Evolutionary conservation across 352 stramenopile genomes (phyloP).

Genomic region (Globisporangium apiculatum): DNA sequence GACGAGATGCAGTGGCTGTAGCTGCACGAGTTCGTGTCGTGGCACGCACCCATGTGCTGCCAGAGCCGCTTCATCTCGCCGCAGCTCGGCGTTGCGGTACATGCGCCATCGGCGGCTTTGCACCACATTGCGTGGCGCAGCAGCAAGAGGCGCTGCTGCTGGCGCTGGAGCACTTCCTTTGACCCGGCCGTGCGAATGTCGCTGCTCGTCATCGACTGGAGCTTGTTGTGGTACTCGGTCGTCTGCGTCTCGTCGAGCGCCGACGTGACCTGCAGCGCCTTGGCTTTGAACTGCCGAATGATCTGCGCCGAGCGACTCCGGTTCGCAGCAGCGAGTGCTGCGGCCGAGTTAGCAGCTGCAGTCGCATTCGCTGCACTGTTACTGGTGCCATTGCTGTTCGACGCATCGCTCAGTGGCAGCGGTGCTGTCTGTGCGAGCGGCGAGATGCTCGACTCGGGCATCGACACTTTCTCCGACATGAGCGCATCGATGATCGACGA

Average conservation of each 20-base stretch:
- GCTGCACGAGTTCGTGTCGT: conserved; percentile 94
- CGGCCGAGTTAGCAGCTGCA: conserved; percentile 12
- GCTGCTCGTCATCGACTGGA: conserved; percentile 72
- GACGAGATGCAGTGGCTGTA: conserved; percentile 98
- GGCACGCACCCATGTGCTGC: conserved; percentile 98
- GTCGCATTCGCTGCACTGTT: conserved; percentile 4
- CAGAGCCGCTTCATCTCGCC: conserved; percentile 97
- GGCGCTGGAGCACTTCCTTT: conserved; percentile 95
- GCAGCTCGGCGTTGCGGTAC: conserved; percentile 94
- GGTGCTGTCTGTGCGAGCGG: conserved; percentile 10
- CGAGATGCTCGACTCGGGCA: conserved; percentile 27
- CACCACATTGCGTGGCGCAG: conserved; percentile 98
- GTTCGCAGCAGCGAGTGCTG: conserved; percentile 22
- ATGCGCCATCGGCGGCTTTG: conserved; percentile 90
- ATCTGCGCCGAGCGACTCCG: conserved; percentile 75
- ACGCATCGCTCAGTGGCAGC: background rate
- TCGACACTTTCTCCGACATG: conserved; percentile 36
- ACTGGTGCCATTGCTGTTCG: background rate
- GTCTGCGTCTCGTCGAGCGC: conserved; percentile 74
- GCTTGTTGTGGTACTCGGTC: conserved; percentile 79
- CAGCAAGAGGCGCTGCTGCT: conserved; percentile 96
- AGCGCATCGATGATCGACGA: conserved; percentile 34
- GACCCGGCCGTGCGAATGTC: conserved; percentile 66
- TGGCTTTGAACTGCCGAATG: conserved; percentile 72
- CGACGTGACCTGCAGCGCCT: conserved; percentile 74